Evolutionary conservation across 331 rosid genomes (phyloP), one percentile per base, ranked within the genome.

Genomic region (Malus hybrid): DNA sequence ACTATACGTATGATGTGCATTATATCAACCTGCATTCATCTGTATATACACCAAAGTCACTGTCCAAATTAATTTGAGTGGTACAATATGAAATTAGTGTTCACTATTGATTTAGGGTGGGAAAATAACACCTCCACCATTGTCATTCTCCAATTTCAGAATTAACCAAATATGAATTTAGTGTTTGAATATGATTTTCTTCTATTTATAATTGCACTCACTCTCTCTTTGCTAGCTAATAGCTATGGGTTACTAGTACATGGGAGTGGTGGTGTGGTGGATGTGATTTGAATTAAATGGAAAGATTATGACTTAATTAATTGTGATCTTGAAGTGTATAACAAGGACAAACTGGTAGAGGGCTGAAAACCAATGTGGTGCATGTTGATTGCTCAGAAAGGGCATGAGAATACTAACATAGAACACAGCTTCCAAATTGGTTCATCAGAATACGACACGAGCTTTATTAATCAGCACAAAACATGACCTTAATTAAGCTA

Each of bases 181-280:
- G 42, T 75, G 68, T 69, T 34, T 36, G 61, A 78, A 56, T 66
- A 57, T 79, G 82, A 67, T 65, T 62, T 24, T 61, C 42, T 36
- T 65, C 14, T 3, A 48, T 48, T 77, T 32, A 27, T 56, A 32
- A 20, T 29, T 2, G 27, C 29, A 60, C 19, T 14, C 48, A 18
- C 70, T 33, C 27, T 65, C 48, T 65, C 70, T 65, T 10, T 65
- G 6, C 15, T n/a, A 5, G 42, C 10, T 36, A 36, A 36, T 36
- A 36, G 42, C 42, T 36, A 36, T 36, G 10, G 42, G 42, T 36
- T 36, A 36, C 71, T 67, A 5, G 62, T 59, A 14, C 29, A 56
- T 42, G 54, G 34, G 39, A 34, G 69, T 66, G 59, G 65, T 65
- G 36, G 59, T 60, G 71, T 34, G 42, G 73, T 33, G 56, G 29